Evolutionary conservation across 495 filamentous ascomycete genomes (phyloP), one percentile per base, ranked within the genome.

Genomic region (Neurospora pannonica): DNA sequence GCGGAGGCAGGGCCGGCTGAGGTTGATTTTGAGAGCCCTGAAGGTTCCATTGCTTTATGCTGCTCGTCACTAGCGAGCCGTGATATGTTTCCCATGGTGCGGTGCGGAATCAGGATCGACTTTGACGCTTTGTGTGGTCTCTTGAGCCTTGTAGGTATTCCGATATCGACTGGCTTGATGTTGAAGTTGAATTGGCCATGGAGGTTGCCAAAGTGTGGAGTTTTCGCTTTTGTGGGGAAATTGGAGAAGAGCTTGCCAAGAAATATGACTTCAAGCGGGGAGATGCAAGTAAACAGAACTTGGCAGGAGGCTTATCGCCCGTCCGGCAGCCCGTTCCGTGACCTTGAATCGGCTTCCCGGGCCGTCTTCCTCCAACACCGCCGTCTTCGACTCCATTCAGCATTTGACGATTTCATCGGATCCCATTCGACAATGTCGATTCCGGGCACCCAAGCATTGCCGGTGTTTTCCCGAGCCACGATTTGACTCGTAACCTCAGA

Each of bases 1-100:
- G 69, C 73, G 71, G 71, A 69, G 74, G 72, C 60, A 77, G 31
- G 74, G 38, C 74, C 75, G 70, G 40, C 73, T 75, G 74, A 39
- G 74, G 62, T n/a, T 46, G 42, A 3, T 48, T 21, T 15, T 54
- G 46, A 54, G 10, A 28, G 46, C 46, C n/a, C 46, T 54, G 21
- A 54, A 54, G 10, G 48, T 60, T 60, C 48, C 48, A 60, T 60
- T 60, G 48, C 48, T 28, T 62, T 0, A 17, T 62, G 54, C 24
- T 62, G 54, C 21, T 54, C 46, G 43, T 54, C 21, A 60, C 48
- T 5, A 60, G 48, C 48, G 48, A 60, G 21, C 48, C 48, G 48
- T 60, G n/a, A 15, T 15, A 0, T 60, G 0, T 28, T 54, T 54
- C 21, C 46, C 4, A 28, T 28, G 46, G 21, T 28, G 21, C 11